These are phyloP conservation scores for Penicillium sp. DNA, from an alignment of 2,329 filamentous ascomycete genomes.

Conservation along the genomic window DNA sequence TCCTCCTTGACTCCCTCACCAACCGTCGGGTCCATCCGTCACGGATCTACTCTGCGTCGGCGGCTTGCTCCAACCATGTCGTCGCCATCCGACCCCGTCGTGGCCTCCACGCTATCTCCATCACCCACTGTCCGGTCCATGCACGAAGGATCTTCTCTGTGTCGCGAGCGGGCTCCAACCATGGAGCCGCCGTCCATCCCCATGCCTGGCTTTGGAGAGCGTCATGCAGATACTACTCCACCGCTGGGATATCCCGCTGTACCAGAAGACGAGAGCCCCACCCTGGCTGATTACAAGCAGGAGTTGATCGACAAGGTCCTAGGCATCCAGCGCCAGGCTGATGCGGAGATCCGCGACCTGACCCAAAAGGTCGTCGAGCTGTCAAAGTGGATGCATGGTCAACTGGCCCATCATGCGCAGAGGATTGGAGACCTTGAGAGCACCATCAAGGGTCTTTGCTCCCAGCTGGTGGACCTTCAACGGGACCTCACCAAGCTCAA, in stretches of 20 bases:
- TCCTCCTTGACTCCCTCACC: neutral
- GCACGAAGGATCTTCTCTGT: neutral
- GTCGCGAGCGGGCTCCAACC: neutral
- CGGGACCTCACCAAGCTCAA: constrained; percentile 17
- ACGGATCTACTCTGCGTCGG: no score
- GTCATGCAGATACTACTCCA: constrained; percentile 8
- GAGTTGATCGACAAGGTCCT: constrained; percentile 15
- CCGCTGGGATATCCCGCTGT: neutral
- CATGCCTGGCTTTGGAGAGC: constrained; percentile 15
- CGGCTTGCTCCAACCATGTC: no score
- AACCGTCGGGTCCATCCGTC: neutral
- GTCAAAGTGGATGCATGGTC: constrained; percentile 12
- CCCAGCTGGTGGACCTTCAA: constrained; percentile 11
- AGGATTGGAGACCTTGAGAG: constrained; percentile 13
- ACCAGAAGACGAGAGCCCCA: neutral
- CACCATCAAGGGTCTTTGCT: constrained; percentile 12
- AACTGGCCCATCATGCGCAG: constrained; percentile 13
- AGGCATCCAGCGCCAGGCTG: constrained; percentile 12
- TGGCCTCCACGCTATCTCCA: no score
- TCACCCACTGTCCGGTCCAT: no score
- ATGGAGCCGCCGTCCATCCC: neutral
- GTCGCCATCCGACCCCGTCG: no score
- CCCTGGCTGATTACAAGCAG: constrained; percentile 1
- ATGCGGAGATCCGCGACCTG: constrained; percentile 7
- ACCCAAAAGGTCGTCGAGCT: constrained; percentile 15